These are phyloP conservation scores for Vigna mungo DNA, from an alignment of 306 rosid species.

Conservation along the genomic window DNA sequence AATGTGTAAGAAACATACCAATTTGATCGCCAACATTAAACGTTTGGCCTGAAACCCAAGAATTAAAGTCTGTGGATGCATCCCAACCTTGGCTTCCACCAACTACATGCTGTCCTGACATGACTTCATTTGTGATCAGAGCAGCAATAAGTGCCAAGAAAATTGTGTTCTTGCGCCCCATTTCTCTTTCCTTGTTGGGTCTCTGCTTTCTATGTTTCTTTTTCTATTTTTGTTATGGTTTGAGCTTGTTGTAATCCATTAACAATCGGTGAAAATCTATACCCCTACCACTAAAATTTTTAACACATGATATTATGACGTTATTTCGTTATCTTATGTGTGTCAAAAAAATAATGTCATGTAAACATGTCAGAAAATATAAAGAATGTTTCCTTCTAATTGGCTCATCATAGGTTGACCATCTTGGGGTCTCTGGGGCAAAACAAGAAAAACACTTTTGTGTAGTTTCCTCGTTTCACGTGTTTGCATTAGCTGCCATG, in stretches of 20 bases:
- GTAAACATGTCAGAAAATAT: constrained; percentile 1
- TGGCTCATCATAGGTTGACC: neutral
- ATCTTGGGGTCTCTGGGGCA: constrained; percentile 6
- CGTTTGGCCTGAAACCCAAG: constrained; percentile 69
- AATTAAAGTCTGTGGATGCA: constrained; percentile 62
- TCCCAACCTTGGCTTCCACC: constrained; percentile 94
- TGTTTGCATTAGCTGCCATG: constrained; percentile 45
- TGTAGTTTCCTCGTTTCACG: constrained; percentile 3
- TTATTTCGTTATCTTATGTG: neutral
- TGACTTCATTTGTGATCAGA: constrained; percentile 43
- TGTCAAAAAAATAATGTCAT: constrained; percentile 22
- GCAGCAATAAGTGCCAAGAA: constrained; percentile 50
- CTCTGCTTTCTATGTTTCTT: neutral
- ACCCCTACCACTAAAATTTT: neutral
- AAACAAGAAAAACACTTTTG: neutral
- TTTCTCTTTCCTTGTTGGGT: constrained; percentile 4
- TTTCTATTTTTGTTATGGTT: neutral
- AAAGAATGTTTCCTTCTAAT: constrained; percentile 24
- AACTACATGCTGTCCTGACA: constrained; percentile 64
- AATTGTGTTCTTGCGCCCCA: constrained; percentile 67
- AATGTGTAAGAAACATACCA: constrained; percentile 54
- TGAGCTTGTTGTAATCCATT: constrained; percentile 5
- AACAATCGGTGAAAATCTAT: neutral
- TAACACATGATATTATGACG: neutral
- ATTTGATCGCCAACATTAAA: constrained; percentile 82